A percentile compares a stretch with the other conserved stretches of the same genome.
phyloP scores from a whole-genome alignment of 2,329 filamentous ascomycete genomes.

The Diplodia intermedia region DNA sequence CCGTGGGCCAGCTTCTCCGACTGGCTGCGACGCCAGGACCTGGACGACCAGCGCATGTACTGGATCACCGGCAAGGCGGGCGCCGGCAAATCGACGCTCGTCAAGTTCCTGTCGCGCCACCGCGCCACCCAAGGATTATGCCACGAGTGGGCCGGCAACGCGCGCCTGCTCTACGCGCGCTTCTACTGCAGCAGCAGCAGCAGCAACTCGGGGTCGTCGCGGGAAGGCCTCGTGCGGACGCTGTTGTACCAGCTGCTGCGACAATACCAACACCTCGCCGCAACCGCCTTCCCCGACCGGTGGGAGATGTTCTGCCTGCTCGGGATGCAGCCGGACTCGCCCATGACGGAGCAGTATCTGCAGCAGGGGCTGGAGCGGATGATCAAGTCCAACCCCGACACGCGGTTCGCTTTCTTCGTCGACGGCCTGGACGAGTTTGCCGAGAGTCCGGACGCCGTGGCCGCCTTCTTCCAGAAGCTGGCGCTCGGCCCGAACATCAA shows the following conservation, averaged over 20 bases:
- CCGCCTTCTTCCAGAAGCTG: neutral
- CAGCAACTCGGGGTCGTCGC: conserved; percentile 53
- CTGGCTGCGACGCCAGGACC: conserved; percentile 10
- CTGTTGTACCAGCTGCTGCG: conserved; percentile 45
- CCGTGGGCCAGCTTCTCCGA: conserved; percentile 5
- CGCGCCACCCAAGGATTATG: conserved; percentile 41
- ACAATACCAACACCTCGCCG: neutral
- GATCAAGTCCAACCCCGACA: conserved; percentile 1
- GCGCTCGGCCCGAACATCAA: conserved; percentile 17
- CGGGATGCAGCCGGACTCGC: neutral
- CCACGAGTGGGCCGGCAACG: conserved; percentile 44
- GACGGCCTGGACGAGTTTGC: conserved; percentile 24
- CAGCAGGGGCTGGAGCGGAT: neutral
- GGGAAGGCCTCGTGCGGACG: conserved; percentile 50
- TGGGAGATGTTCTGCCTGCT: conserved; percentile 13
- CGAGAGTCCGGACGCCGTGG: neutral
- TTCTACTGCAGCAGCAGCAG: conserved; percentile 56
- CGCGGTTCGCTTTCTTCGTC: conserved; percentile 8
- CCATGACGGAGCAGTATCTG: conserved; percentile 2
- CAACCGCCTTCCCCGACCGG: neutral
- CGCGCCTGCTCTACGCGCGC: conserved; percentile 42
- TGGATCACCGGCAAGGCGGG: conserved; percentile 56
- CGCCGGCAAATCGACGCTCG: conserved; percentile 57
- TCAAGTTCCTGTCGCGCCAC: conserved; percentile 39
- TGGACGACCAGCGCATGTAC: conserved; percentile 5